phyloP scores from a whole-genome alignment of 148 eudicot species.

The Rhododendron ferrugineum region DNA sequence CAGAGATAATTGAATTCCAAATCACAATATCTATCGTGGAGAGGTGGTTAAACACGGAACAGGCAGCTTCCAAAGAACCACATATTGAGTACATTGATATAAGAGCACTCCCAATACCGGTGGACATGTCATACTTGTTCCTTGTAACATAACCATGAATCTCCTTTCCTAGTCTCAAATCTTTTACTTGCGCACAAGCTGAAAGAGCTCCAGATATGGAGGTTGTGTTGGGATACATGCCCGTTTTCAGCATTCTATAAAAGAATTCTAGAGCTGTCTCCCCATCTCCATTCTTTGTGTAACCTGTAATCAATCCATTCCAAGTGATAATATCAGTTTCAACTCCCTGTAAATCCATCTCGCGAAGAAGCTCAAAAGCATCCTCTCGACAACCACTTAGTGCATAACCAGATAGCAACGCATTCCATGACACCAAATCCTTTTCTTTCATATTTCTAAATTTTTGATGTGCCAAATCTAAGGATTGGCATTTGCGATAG shows the following conservation, averaged over 20 bases:
- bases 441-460: conserved; percentile 13
- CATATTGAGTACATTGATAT: conserved; percentile 18
- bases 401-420: conserved; percentile 15
- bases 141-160: conserved; percentile 11
- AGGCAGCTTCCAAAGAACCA: conserved; percentile 9
- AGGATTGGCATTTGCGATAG: conserved; percentile 7
- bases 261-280: conserved; percentile 19
- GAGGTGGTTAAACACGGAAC: conserved; percentile 9
- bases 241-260: background rate
- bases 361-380: conserved; percentile 5
- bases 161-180: conserved; percentile 9
- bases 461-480: background rate
- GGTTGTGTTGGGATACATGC: conserved; percentile 11
- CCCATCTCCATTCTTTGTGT: conserved; percentile 11
- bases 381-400: conserved; percentile 14
- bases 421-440: conserved; percentile 21
- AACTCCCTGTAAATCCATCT: conserved; percentile 17
- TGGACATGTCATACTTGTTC: conserved; percentile 10
- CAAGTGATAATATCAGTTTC: conserved; percentile 13
- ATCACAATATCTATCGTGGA: conserved; percentile 10
- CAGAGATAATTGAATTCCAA: conserved; percentile 17
- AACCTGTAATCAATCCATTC: conserved; percentile 21
- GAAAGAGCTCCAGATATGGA: conserved; percentile 18
- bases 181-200: conserved; percentile 15
- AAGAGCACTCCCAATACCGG: conserved; percentile 17